phyloP scores from a whole-genome alignment of 1,284 basidiomycete species.

The Mycena citricolor region DNA sequence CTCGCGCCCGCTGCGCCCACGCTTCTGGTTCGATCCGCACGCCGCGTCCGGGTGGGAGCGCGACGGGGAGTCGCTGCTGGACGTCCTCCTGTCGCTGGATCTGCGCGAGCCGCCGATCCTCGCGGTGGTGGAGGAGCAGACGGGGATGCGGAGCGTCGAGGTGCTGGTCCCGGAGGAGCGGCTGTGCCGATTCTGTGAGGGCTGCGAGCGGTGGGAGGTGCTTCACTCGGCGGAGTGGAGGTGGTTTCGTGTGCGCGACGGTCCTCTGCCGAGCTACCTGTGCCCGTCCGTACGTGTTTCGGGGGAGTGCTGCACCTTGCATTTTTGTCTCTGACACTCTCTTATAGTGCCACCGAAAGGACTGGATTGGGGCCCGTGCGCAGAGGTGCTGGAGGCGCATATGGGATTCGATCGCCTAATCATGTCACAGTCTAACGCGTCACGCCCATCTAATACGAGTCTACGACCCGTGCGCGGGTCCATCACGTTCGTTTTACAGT shows the following conservation, averaged over 20 bases:
- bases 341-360: constrained; percentile 24
- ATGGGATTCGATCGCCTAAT: no score
- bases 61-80: constrained; percentile 22
- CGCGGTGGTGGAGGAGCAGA: constrained; percentile 10
- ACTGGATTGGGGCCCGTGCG: constrained; percentile 18
- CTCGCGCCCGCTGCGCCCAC: constrained; percentile 10
- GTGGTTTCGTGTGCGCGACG: constrained; percentile 19
- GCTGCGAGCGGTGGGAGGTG: constrained; percentile 24
- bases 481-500: no score
- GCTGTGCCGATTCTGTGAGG: constrained; percentile 24
- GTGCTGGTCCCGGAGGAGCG: constrained; percentile 23
- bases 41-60: constrained; percentile 26
- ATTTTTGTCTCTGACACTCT: background rate
- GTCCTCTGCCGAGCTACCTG: constrained; percentile 22
- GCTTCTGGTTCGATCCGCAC: constrained; percentile 23
- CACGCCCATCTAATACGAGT: no score
- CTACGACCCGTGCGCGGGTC: no score
- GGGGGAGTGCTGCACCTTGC: background rate
- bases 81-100: constrained; percentile 20
- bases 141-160: constrained; percentile 18
- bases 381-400: no score
- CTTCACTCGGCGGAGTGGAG: constrained; percentile 11
- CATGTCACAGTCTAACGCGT: no score
- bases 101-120: constrained; percentile 19
- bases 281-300: constrained; percentile 23